These are phyloP conservation scores for Gymnopilus junonius DNA, from an alignment of 768 basidiomycete genomes.

Conservation along the genomic window DNA sequence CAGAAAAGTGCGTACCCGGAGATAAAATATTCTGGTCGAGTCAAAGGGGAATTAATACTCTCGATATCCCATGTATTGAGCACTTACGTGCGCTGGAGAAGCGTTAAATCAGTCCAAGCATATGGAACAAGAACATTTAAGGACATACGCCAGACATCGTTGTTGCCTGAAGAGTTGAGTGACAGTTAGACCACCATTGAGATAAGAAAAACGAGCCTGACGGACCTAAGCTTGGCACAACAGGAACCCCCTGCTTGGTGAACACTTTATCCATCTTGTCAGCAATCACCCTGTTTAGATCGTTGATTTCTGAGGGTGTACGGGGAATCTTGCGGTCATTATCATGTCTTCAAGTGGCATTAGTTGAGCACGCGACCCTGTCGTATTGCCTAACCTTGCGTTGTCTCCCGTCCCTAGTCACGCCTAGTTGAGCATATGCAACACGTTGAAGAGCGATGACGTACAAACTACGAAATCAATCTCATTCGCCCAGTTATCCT, in stretches of 20 bases:
- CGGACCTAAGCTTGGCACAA: slow-evolving; percentile 81
- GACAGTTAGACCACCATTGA: slow-evolving; percentile 3
- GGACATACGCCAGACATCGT: slow-evolving; percentile 86
- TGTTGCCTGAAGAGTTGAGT: slow-evolving; percentile 63
- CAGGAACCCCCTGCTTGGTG: slow-evolving; percentile 66
- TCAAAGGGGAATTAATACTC: slow-evolving; percentile 8
- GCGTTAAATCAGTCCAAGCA: slow-evolving; percentile 12
- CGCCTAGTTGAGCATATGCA: not conserved
- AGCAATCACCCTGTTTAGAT: slow-evolving; percentile 70
- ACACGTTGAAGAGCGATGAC: slow-evolving; percentile 21
- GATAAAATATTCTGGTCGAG: slow-evolving; percentile 63
- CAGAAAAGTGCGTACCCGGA: slow-evolving; percentile 46
- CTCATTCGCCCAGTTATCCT: slow-evolving; percentile 78
- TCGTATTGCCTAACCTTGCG: slow-evolving; percentile 50
- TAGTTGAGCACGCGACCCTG: slow-evolving; percentile 8
- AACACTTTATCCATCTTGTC: slow-evolving; percentile 78
- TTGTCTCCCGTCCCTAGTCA: slow-evolving; percentile 76
- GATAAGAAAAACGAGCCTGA: slow-evolving; percentile 3
- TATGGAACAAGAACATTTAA: slow-evolving; percentile 14
- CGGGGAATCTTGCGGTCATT: slow-evolving; percentile 83
- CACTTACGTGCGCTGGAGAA: slow-evolving; percentile 59
- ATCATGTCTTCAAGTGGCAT: slow-evolving; percentile 63
- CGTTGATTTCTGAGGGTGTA: slow-evolving; percentile 78
- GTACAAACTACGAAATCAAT: slow-evolving; percentile 91
- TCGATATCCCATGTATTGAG: slow-evolving; percentile 3